Evolutionary conservation across 2,329 filamentous ascomycete species (phyloP).

Genomic region (Waltergamsia citrina): DNA sequence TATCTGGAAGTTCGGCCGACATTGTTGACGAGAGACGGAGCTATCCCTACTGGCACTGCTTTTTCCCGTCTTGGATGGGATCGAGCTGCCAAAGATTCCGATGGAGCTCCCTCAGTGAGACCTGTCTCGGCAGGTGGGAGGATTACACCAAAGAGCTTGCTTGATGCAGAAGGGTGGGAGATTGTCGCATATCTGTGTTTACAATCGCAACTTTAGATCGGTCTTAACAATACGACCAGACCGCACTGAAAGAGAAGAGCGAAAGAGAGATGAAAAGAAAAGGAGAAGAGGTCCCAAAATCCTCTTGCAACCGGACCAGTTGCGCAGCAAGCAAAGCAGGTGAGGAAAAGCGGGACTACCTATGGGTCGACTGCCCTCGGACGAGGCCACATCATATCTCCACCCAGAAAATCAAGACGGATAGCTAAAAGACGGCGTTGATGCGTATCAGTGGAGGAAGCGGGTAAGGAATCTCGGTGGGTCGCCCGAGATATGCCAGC

Average conservation of each 20-base stretch:
- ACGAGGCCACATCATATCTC: neutral
- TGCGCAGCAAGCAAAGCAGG: too few species aligned
- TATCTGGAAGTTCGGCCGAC: conserved; percentile 10
- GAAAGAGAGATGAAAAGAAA: neutral
- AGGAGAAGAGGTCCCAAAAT: neutral
- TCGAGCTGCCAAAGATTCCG: neutral
- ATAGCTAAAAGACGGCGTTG: neutral
- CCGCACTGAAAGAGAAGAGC: neutral
- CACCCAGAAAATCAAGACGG: conserved; percentile 1
- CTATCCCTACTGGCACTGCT: neutral
- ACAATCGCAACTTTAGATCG: too few species aligned
- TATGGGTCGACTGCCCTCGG: conserved; percentile 1
- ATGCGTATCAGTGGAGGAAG: neutral
- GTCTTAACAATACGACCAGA: too few species aligned
- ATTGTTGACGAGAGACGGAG: conserved; percentile 2
- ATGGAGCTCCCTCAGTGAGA: conserved; percentile 2
- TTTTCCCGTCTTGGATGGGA: neutral
- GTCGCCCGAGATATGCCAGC: conserved; percentile 15
- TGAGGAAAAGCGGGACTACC: conserved; percentile 2
- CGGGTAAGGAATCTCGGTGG: conserved; percentile 10
- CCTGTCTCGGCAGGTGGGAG: conserved; percentile 2
- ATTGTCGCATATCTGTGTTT: too few species aligned
- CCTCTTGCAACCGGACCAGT: neutral
- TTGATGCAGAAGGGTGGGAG: neutral
- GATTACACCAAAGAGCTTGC: neutral